Conservation (phyloP, 1,139 yeast genomes). For the Protomyces inundatus region DNA sequence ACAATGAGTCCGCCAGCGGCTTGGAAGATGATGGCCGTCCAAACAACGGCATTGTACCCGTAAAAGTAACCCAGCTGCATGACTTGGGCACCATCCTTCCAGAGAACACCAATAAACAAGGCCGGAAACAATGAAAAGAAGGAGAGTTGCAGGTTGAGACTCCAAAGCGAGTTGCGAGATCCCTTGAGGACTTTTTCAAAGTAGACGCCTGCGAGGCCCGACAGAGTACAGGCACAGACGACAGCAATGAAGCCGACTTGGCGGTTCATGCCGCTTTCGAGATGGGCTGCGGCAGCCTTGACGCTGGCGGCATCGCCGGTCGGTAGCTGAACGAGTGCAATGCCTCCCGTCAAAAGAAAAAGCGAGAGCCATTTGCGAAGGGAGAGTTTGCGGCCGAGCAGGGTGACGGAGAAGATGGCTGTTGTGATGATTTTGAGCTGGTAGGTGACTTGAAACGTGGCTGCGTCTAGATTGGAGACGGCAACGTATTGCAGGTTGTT, state of each 20-base stretch:
- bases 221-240: slow-evolving; percentile 40
- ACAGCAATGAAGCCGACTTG: slow-evolving; percentile 41
- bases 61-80: slow-evolving; percentile 41
- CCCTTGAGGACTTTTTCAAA: slow-evolving; percentile 45
- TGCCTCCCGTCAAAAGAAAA: slow-evolving; percentile 41
- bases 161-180: slow-evolving; percentile 41
- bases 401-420: slow-evolving; percentile 44
- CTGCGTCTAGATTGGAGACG: slow-evolving; percentile 44
- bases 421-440: slow-evolving; percentile 45
- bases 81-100: slow-evolving; percentile 40
- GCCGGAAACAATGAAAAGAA: slow-evolving; percentile 44
- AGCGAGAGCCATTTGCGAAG: slow-evolving; percentile 41
- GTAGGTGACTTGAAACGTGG: slow-evolving; percentile 45
- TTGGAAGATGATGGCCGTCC: slow-evolving; percentile 42
- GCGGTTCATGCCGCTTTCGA: slow-evolving; percentile 10
- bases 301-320: slow-evolving; percentile 29
- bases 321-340: slow-evolving; percentile 44
- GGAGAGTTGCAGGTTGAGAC: slow-evolving; percentile 43
- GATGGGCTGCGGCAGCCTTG: background rate
- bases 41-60: slow-evolving; percentile 42
- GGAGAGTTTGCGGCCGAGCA: slow-evolving; percentile 39
- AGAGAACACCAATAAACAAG: slow-evolving; percentile 40
- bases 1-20: slow-evolving; percentile 45
- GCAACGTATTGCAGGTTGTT: slow-evolving; percentile 44
- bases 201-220: slow-evolving; percentile 45